Percentiles rank a stretch among this genome's conserved stretches.
Conservation (phyloP, 2,329 filamentous ascomycete species). For the Sporothrix dimorphospora region DNA sequence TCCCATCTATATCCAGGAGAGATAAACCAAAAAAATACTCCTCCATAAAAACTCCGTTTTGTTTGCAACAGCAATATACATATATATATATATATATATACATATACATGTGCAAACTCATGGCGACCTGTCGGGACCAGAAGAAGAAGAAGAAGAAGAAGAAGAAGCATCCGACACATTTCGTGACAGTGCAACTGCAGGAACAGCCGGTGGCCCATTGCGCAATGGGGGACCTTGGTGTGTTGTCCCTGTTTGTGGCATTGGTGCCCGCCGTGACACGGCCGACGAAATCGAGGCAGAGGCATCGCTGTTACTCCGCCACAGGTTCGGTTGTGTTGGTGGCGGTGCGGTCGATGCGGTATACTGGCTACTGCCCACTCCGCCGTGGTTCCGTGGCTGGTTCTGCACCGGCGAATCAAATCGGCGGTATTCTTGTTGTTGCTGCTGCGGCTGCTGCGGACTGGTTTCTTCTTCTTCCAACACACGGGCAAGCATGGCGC, state of each 20-base stretch:
- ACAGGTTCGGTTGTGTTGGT: not conserved
- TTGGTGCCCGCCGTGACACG: not conserved
- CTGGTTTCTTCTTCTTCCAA: conserved; percentile 55
- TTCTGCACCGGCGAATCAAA: not conserved
- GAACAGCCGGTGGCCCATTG: conserved; percentile 25
- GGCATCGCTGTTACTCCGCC: conserved; percentile 9
- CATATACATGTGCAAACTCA: too few relatives aligned
- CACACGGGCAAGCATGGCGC: conserved; percentile 59
- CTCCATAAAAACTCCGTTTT: not conserved
- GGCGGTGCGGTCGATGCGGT: not conserved
- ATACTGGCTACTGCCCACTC: not conserved
- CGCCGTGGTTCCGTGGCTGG: not conserved
- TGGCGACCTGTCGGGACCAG: not conserved
- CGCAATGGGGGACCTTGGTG: not conserved
- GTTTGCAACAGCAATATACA: not conserved
- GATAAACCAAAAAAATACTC: conserved; percentile 1
- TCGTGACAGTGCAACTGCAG: conserved; percentile 23
- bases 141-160: conserved; percentile 3
- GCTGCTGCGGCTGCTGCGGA: conserved; percentile 24
- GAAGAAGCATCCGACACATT: not conserved
- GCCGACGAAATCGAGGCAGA: not conserved
- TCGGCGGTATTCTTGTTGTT: conserved; percentile 2
- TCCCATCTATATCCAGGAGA: conserved; percentile 4
- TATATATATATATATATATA: too few relatives aligned
- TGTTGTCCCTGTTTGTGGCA: not conserved